A percentile compares a stretch with the other conserved stretches of the same genome.
These are phyloP conservation scores for Jasminum sambac DNA, from an alignment of 257 asterid species.

Conservation along the genomic window DNA sequence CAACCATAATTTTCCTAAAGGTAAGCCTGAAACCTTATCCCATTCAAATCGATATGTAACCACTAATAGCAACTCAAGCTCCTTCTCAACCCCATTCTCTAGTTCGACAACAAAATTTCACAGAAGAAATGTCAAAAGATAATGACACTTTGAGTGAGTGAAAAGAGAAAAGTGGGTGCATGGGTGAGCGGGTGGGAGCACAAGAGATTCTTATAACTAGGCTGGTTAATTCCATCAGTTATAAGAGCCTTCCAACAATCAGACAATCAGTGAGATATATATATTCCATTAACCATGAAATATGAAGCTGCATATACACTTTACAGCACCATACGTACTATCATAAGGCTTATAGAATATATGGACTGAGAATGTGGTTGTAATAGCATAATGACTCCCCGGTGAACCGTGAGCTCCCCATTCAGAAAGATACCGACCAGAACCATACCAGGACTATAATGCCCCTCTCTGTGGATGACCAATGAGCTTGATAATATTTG, in stretches of 20 bases:
- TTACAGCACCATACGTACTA: not conserved
- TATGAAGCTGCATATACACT: not conserved
- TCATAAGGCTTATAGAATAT: not conserved
- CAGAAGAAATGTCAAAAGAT: not conserved
- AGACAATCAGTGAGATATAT: not conserved
- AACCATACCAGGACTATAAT: not conserved
- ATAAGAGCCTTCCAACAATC: not conserved
- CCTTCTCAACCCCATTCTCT: no score
- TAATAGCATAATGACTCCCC: not conserved
- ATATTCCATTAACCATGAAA: not conserved
- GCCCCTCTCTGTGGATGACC: not conserved
- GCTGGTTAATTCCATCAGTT: not conserved
- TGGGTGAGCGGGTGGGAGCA: not conserved
- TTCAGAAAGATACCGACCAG: not conserved
- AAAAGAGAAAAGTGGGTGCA: not conserved
- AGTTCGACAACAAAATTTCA: not conserved
- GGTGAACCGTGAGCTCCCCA: not conserved
- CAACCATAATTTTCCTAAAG: not conserved
- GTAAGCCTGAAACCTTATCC: not conserved
- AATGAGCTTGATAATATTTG: not conserved
- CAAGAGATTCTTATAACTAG: not conserved
- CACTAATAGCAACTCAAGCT: not conserved
- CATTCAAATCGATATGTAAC: not conserved
- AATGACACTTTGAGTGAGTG: not conserved
- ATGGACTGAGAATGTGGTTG: not conserved